Conservation (phyloP, 805 yeast genomes). For the Candida glaebosa region DNA sequence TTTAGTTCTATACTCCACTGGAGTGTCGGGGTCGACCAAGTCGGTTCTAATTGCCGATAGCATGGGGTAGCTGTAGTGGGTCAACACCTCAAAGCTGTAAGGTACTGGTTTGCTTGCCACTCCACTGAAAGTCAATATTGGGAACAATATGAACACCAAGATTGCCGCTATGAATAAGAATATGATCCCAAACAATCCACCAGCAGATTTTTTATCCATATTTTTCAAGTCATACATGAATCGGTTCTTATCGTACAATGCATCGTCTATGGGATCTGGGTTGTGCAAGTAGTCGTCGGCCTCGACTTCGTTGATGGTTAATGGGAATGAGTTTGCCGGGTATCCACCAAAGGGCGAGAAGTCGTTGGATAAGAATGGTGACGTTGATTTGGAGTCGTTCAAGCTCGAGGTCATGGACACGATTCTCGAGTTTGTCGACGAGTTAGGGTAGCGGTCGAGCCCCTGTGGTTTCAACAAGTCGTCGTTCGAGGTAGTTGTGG, state of each 20-base stretch:
- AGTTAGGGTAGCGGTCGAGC: no score
- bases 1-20: conserved; percentile 22
- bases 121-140: conserved; percentile 83
- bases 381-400: no score
- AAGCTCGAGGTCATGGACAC: no score
- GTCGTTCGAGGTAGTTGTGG: no score
- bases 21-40: conserved; percentile 43
- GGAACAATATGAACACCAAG: conserved; percentile 70
- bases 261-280: conserved; percentile 94
- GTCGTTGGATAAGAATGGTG: no score
- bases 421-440: no score
- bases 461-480: no score
- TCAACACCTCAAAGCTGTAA: conserved; percentile 42
- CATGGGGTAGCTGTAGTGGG: conserved; percentile 40
- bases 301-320: conserved; percentile 88
- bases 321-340: conserved; percentile 89
- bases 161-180: conserved; percentile 57
- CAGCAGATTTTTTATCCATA: conserved; percentile 59
- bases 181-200: conserved; percentile 60
- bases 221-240: conserved; percentile 60
- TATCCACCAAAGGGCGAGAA: conserved; percentile 96
- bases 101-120: conserved; percentile 30
- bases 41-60: conserved; percentile 33
- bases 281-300: conserved; percentile 93
- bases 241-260: conserved; percentile 71